phyloP scores from a whole-genome alignment of 495 filamentous ascomycete species.

The Chaetomium fimeti region DNA sequence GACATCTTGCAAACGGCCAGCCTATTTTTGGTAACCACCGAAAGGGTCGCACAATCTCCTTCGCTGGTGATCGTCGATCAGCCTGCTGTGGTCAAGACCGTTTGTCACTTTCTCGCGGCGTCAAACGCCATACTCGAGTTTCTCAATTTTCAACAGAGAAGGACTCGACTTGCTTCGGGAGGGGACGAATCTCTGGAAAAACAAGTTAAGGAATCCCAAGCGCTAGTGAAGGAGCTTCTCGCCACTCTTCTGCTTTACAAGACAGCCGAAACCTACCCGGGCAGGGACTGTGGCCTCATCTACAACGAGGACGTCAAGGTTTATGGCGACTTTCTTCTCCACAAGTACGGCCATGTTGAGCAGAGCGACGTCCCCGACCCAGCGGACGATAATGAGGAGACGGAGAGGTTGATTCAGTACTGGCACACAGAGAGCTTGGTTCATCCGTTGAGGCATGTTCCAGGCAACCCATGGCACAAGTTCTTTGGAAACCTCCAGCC shows the following conservation, averaged over 20 bases:
- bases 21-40: conserved; percentile 15
- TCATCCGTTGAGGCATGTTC: conserved; percentile 21
- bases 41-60: conserved; percentile 9
- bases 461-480: conserved; percentile 27
- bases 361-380: conserved; percentile 8
- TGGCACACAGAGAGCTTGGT: conserved; percentile 17
- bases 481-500: conserved; percentile 21
- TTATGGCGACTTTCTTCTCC: conserved; percentile 10
- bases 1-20: conserved; percentile 16
- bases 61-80: conserved; percentile 16
- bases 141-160: conserved; percentile 16
- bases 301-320: conserved; percentile 17
- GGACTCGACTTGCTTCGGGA: conserved; percentile 16
- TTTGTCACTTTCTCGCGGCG: conserved; percentile 17
- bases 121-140: conserved; percentile 23
- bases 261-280: conserved; percentile 17
- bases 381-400: conserved; percentile 3
- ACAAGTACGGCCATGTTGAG: conserved; percentile 12
- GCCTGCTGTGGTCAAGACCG: conserved; percentile 9
- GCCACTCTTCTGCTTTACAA: conserved; percentile 15
- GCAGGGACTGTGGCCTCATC: conserved; percentile 18
- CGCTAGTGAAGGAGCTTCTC: conserved; percentile 15
- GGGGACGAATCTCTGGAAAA: conserved; percentile 20
- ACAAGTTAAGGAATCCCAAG: conserved; percentile 19
- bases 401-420: conserved; percentile 3